Conservation (phyloP, 108 stramenopile species). For the Cyclotella atomus region DNA sequence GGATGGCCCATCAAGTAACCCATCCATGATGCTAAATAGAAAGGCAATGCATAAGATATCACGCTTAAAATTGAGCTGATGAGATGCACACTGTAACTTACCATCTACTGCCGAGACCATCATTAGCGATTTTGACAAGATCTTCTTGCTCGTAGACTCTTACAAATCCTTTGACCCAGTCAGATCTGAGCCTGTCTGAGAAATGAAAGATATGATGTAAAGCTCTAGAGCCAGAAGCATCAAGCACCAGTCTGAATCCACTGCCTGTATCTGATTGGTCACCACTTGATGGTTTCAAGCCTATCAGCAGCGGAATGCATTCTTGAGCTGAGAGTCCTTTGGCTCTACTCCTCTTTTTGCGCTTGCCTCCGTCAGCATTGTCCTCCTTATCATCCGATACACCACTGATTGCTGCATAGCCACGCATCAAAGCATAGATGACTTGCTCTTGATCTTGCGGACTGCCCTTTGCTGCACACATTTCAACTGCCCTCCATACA, state of each 20-base stretch:
- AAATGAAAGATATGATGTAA: slow-evolving; percentile 82
- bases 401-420: slow-evolving; percentile 49
- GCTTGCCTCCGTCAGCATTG: slow-evolving; percentile 31
- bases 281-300: slow-evolving; percentile 40
- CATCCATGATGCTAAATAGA: slow-evolving; percentile 66
- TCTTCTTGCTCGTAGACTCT: slow-evolving; percentile 49
- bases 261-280: slow-evolving; percentile 9
- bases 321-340: slow-evolving; percentile 64
- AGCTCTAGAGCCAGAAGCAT: slow-evolving; percentile 69
- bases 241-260: slow-evolving; percentile 54
- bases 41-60: neutral
- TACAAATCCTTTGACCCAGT: slow-evolving; percentile 61
- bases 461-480: slow-evolving; percentile 66
- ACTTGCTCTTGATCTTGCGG: slow-evolving; percentile 66
- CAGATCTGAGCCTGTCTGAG: slow-evolving; percentile 64
- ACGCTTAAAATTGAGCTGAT: too few relatives aligned
- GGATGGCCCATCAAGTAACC: slow-evolving; percentile 70
- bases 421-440: slow-evolving; percentile 65
- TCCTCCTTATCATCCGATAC: neutral
- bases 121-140: slow-evolving; percentile 65
- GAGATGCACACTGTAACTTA: too few relatives aligned
- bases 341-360: slow-evolving; percentile 64
- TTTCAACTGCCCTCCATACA: slow-evolving; percentile 81
- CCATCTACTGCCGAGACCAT: slow-evolving; percentile 86
- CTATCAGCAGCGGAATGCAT: slow-evolving; percentile 62